phyloP scores from a whole-genome alignment of 129 eudicot species.

The Centaurea solstitialis region DNA sequence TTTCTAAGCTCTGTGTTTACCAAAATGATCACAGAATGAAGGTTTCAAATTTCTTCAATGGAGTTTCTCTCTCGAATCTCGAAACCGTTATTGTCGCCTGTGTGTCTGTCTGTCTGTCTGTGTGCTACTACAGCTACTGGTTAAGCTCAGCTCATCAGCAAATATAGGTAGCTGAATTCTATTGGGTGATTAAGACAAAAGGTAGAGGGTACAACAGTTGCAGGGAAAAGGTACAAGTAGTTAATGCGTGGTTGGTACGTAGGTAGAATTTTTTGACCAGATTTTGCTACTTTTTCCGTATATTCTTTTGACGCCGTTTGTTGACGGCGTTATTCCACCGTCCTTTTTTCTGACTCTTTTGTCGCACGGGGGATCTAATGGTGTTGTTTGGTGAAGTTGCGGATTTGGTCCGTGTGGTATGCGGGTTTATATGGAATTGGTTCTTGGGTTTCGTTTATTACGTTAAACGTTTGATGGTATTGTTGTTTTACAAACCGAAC shows the following conservation, averaged over 20 bases:
- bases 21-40: not conserved
- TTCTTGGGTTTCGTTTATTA: not conserved
- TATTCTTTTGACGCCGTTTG: constrained; percentile 27
- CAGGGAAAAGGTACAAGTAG: not conserved
- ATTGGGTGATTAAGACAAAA: constrained; percentile 22
- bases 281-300: constrained; percentile 26
- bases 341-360: not conserved
- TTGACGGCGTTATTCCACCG: constrained; percentile 5
- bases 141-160: constrained; percentile 21
- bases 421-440: not conserved
- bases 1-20: not conserved
- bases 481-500: not conserved
- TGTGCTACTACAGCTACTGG: constrained; percentile 15
- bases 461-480: not conserved
- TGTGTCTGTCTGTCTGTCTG: too few species aligned
- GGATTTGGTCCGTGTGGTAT: not conserved
- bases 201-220: constrained; percentile 9
- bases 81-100: constrained; percentile 60
- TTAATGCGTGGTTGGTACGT: constrained; percentile 26
- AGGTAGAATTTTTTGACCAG: constrained; percentile 39
- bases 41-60: constrained; percentile 18
- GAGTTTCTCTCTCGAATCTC: constrained; percentile 52
- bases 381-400: not conserved
- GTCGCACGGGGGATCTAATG: not conserved
- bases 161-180: constrained; percentile 28